Conservation (phyloP, 2,329 filamentous ascomycete species). For the Fusarium continuum region DNA sequence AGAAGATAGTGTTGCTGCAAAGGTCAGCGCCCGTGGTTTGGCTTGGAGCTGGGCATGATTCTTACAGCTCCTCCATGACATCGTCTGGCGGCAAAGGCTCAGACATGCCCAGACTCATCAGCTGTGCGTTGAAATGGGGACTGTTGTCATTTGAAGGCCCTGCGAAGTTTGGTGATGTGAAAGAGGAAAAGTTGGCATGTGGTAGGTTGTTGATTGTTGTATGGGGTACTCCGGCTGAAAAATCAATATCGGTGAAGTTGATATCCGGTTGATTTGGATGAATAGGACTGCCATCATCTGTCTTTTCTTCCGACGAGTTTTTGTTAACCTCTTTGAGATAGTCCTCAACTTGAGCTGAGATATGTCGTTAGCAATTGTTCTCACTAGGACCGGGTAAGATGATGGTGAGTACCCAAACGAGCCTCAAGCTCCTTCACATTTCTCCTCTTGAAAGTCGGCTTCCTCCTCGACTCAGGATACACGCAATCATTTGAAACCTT, state of each 20-base stretch:
- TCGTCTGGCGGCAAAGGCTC: conserved; percentile 82
- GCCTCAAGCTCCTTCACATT: conserved; percentile 93
- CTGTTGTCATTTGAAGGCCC: conserved; percentile 13
- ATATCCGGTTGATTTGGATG: conserved; percentile 22
- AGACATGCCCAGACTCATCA: conserved; percentile 82
- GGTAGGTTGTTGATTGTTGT: not conserved
- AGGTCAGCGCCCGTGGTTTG: conserved; percentile 1
- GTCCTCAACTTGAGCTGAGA: conserved; percentile 80
- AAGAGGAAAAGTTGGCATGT: conserved; percentile 21
- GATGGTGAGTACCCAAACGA: conserved; percentile 77
- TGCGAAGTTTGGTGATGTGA: conserved; percentile 23
- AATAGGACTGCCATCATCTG: conserved; percentile 40
- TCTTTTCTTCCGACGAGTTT: conserved; percentile 37
- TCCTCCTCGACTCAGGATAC: conserved; percentile 89
- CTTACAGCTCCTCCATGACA: conserved; percentile 82
- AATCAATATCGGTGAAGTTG: conserved; percentile 18
- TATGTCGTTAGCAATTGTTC: conserved; percentile 15
- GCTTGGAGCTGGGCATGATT: conserved; percentile 29
- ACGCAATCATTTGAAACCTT: conserved; percentile 80
- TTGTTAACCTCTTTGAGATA: conserved; percentile 73
- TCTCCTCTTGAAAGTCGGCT: conserved; percentile 85
- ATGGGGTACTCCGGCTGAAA: conserved; percentile 6
- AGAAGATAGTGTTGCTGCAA: conserved; percentile 75
- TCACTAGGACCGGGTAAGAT: no score
- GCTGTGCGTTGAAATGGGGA: conserved; percentile 44